Evolutionary conservation across 2,329 filamentous ascomycete species (phyloP), one percentile per base, ranked within the genome.

Genomic region (Aureobasidium sp.): DNA sequence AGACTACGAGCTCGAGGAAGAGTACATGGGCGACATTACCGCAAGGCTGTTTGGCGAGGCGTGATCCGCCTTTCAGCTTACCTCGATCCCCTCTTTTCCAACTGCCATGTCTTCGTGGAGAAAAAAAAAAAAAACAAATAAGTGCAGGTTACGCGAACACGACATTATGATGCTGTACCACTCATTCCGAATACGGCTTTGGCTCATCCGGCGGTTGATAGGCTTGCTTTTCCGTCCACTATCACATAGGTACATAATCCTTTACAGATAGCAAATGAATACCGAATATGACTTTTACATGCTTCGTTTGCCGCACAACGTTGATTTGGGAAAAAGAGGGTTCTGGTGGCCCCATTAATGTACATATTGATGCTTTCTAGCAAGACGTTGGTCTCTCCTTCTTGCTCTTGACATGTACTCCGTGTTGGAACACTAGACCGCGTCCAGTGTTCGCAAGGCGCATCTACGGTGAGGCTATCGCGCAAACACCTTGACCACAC

Each of bases 21-120:
- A 87, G 1, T 92, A 91, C 67, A 90, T 95, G 82, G 90, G 89
- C 3, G 91, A 96, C 66, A 87, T 97, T 64, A 95, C 90, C 0
- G 89, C 90, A 19, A 81, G 88, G 61, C 81, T 97, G 7, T 84
- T 96, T 35, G 89, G 89, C 38, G 92, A 96, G 74, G 67, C 61
- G 31, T 60, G 35, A 54, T 46, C 21, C 23, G 23, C 46, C 13
- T 29, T 3, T 17, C 5, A 9, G 6, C 10, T 19, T 29, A 25
- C 45, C 21, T 31, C 27, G 3, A 9, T 11, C 8, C 19, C 17
- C 11, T 38, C 40, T 17, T 47, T 33, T 29, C 15, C 27, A 38
- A 27, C 17, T 19, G 21, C 29, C 43, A 27, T 54, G 47, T 40
- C 21, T 31, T 47, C 38, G 38, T 40, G 42, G 7, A 27, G 10